A percentile compares a stretch with the other conserved stretches of the same genome.
Evolutionary conservation across 2,329 filamentous ascomycete species (phyloP).

Genomic region (Pestalotiopsis sp.): DNA sequence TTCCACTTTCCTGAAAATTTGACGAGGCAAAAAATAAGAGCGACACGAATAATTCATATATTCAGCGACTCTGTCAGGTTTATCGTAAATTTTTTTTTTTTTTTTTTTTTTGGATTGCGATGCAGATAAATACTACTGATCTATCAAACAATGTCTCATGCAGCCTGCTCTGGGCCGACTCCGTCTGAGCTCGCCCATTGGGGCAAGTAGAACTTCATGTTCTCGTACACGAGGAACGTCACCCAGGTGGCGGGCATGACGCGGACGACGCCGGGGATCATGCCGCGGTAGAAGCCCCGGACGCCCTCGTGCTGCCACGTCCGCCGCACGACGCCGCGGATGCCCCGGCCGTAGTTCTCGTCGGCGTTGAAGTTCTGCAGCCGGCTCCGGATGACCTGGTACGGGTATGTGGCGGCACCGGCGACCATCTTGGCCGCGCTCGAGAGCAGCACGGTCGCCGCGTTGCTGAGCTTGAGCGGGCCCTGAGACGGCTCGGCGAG

Average conservation of each 20-base stretch:
- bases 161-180: background rate
- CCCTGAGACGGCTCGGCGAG: constrained; percentile 17
- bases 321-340: constrained; percentile 69
- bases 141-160: background rate
- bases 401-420: constrained; percentile 89
- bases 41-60: background rate
- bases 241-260: constrained; percentile 95
- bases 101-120: background rate
- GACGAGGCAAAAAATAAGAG: background rate
- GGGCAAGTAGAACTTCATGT: constrained; percentile 75
- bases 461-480: constrained; percentile 59
- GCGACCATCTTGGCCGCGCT: constrained; percentile 84
- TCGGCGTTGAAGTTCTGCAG: constrained; percentile 89
- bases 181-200: constrained; percentile 33
- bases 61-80: background rate
- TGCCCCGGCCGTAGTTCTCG: constrained; percentile 70
- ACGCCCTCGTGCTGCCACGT: constrained; percentile 81
- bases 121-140: background rate
- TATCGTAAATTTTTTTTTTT: background rate
- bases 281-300: constrained; percentile 86
- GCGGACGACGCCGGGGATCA: constrained; percentile 85
- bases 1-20: too few relatives aligned
- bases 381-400: constrained; percentile 87
- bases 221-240: constrained; percentile 97
- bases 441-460: constrained; percentile 80